Percentiles rank a stretch among this genome's conserved stretches.
Conservation (phyloP, 768 basidiomycete species). For the Austroboletus eburneus region DNA sequence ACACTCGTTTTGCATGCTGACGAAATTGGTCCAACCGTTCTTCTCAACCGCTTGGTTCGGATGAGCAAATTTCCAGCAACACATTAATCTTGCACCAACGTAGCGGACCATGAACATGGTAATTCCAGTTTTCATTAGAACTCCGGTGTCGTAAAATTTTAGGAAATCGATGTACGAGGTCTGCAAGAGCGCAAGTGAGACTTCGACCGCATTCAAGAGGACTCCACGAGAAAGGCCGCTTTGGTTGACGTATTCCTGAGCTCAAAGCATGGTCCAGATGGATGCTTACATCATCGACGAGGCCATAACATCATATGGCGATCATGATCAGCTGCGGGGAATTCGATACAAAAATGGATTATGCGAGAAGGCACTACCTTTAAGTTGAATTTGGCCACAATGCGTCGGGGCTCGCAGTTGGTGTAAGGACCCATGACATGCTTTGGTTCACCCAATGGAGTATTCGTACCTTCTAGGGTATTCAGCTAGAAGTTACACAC, state of each 20-base stretch:
- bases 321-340: constrained; percentile 28
- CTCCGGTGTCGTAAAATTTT: constrained; percentile 38
- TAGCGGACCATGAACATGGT: constrained; percentile 47
- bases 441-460: not conserved
- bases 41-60: constrained; percentile 41
- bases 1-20: constrained; percentile 53
- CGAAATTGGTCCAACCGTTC: constrained; percentile 48
- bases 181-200: constrained; percentile 31
- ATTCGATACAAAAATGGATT: constrained; percentile 16
- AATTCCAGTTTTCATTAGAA: constrained; percentile 39
- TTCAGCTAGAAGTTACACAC: constrained; percentile 10
- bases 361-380: constrained; percentile 14
- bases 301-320: constrained; percentile 19
- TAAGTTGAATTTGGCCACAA: constrained; percentile 35
- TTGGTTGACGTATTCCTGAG: constrained; percentile 20
- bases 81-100: constrained; percentile 44
- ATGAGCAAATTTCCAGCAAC: constrained; percentile 40
- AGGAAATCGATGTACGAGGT: constrained; percentile 37
- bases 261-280: not conserved
- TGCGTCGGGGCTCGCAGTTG: constrained; percentile 30
- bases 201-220: constrained; percentile 32
- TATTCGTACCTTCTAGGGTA: too few species aligned
- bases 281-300: constrained; percentile 4
- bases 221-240: constrained; percentile 28
- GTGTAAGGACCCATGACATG: constrained; percentile 24